Base-by-base conservation (phyloP, 768 basidiomycete genomes). In the Antrodiella citrinella region DNA sequence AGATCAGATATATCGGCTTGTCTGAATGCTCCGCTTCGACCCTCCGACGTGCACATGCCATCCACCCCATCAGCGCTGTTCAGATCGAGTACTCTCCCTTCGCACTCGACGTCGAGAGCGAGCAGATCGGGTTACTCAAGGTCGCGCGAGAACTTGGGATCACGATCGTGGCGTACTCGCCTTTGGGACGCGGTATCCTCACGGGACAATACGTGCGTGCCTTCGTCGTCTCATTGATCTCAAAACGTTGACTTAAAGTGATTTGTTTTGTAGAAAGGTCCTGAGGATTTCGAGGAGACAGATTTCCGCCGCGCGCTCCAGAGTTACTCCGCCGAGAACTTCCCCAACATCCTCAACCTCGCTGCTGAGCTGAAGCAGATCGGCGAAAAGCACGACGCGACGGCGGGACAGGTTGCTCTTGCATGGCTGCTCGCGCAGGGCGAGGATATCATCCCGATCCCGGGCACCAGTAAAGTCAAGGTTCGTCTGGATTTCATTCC, bases 121-220 rank as follows among this genome's bases (percentile, higher is more conserved):
- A 62, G 41, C 54, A 60, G 51, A 59, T 67, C 35, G 61, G 59
- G 15, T 53, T 69, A 1, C 55, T 70, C 25, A 57, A 63, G 11
- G 54, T 67, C 13, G 67, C 68, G 3, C 60, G 64, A 13, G 73
- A 75, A 54, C 62, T 73, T 18, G 72, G 71, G 23, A 63, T 74
- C 22, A 54, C 63, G 3, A 57, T 74, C 47, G 58, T 72, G 48
- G 71, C 72, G 15, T 74, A 71, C 57, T 68, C 71, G 4, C 79
- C 79, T 0, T 67, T 79, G 30, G 75, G 71, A 1, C 66, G 76
- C 18, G 77, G 78, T 0, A 44, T 80, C 25, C 55, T 75, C 44
- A 76, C 74, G 1, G 77, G 77, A 18, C 65, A 62, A 64, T 71
- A 66, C 48, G 72, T 70, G 40, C 40, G 68, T 54, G 10, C 11